Evolutionary conservation across 116 monocot species (phyloP).

Genomic region (Dioscorea cayenensis): DNA sequence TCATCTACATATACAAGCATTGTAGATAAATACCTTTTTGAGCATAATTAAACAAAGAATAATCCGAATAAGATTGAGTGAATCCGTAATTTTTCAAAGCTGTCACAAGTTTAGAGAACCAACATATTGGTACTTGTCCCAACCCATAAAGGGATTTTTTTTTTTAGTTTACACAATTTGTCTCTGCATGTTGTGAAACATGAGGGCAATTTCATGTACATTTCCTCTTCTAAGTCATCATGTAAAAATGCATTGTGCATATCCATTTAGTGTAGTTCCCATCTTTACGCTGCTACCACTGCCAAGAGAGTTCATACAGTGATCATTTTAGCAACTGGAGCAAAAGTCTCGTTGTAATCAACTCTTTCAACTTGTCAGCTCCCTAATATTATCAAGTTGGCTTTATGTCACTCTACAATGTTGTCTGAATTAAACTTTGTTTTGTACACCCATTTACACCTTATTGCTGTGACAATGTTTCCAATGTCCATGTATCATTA

Average conservation of each 20-base stretch:
- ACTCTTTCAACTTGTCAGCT: not conserved
- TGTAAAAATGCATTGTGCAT: not conserved
- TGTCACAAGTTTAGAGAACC: not conserved
- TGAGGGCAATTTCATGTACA: not conserved
- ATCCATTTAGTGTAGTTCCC: not conserved
- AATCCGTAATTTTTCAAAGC: not conserved
- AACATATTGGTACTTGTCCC: not conserved
- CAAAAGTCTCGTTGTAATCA: not conserved
- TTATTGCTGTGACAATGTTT: not conserved
- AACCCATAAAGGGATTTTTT: not conserved
- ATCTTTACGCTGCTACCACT: not conserved
- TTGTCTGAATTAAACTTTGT: not conserved
- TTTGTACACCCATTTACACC: not conserved
- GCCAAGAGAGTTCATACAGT: not conserved
- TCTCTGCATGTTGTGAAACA: not conserved
- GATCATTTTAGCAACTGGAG: not conserved
- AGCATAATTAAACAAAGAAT: no score
- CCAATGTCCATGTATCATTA: not conserved
- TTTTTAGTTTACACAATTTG: not conserved
- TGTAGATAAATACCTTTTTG: no score
- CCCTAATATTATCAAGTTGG: not conserved
- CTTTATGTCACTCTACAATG: not conserved
- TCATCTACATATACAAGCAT: not conserved
- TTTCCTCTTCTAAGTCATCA: not conserved
- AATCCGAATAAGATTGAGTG: no score